Percentiles rank a stretch among this genome's conserved stretches.
Conservation (phyloP, 495 filamentous ascomycete species). For the Clohesyomyces aquaticus region DNA sequence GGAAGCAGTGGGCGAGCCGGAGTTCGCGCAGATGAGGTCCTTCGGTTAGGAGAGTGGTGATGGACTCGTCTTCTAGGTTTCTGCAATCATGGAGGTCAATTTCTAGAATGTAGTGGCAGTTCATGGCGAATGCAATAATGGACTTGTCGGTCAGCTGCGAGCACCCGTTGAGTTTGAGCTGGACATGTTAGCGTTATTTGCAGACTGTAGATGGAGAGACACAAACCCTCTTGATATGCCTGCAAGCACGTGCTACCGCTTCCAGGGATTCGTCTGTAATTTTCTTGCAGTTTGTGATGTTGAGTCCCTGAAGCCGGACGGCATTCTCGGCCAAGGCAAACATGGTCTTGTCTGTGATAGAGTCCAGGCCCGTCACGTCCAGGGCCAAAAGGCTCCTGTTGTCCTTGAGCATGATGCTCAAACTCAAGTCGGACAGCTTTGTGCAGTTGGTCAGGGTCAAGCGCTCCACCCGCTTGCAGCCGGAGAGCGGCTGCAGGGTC, state of each 20-base stretch:
- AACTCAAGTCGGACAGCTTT: slow-evolving; percentile 78
- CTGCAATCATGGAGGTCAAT: slow-evolving; percentile 92
- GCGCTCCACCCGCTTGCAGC: slow-evolving; percentile 90
- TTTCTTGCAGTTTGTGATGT: slow-evolving; percentile 83
- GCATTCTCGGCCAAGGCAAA: slow-evolving; percentile 80
- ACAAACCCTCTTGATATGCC: slow-evolving; percentile 82
- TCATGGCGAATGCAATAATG: slow-evolving; percentile 79
- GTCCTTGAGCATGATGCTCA: slow-evolving; percentile 76
- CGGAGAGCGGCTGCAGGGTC: slow-evolving; percentile 76
- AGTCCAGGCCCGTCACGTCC: slow-evolving; percentile 80
- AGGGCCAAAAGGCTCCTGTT: slow-evolving; percentile 84
- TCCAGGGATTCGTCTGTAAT: slow-evolving; percentile 85
- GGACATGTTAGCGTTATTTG: slow-evolving; percentile 37
- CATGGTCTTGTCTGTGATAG: slow-evolving; percentile 83
- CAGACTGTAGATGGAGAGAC: slow-evolving; percentile 11
- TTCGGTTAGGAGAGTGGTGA: slow-evolving; percentile 75
- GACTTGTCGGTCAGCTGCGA: slow-evolving; percentile 74
- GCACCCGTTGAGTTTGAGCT: slow-evolving; percentile 96
- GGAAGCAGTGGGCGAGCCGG: slow-evolving; percentile 77
- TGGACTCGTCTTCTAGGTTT: slow-evolving; percentile 74
- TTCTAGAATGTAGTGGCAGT: slow-evolving; percentile 90
- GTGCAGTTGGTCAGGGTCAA: slow-evolving; percentile 91
- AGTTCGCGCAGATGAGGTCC: slow-evolving; percentile 85
- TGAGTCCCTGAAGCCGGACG: slow-evolving; percentile 84
- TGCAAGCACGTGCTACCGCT: slow-evolving; percentile 79